Base-by-base conservation (phyloP, 2,329 filamentous ascomycete genomes). In the Arachnopeziza araneosa region DNA sequence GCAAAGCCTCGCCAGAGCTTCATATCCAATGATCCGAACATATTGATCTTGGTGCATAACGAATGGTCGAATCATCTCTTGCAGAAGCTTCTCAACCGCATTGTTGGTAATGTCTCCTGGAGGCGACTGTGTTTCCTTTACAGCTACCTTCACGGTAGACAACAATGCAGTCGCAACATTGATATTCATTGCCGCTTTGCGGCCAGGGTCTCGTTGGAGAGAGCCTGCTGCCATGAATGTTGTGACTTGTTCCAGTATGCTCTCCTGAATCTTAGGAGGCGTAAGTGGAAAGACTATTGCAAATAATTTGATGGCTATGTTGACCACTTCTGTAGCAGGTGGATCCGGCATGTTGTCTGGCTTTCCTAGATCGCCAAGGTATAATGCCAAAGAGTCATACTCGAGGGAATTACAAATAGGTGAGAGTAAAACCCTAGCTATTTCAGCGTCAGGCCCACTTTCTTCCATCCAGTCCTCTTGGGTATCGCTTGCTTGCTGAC, bases 271-370 rank as follows among this genome's bases (percentile, higher is more conserved):
- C 70, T 93, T 96, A 3, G 91, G 82, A 0, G 90, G 89, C 52
- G 96, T 96, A 10, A 97, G 79, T 2, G 95, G 93, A 60, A 99
- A 87, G 49, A 91, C 90, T 57, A 96, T 90, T 1, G 93, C 91
- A 72, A 99, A 99, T 0, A 98, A 79, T 63, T 95, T 88, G 59
- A 99, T 96, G 0, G 95, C 93, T 70, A 93, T 86, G 71, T 99
- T 96, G 62, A 98, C 90, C 24, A 96, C 93, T 71, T 96, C 93
- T 0, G 93, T 99, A 0, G 90, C 87, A 6, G 95, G 88, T 9
- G 93, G 92, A 64, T 95, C 89, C 19, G 90, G 89, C 36, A 83
- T 77, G 58, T 73, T 66, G 68, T 67, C 60, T 36, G 32, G 74
- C 68, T 63, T 77, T 55, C 70, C 78, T 1, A 80, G 75, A 63